Evolutionary conservation across 306 rosid species (phyloP).

Genomic region (Cyamopsis tetragonoloba): DNA sequence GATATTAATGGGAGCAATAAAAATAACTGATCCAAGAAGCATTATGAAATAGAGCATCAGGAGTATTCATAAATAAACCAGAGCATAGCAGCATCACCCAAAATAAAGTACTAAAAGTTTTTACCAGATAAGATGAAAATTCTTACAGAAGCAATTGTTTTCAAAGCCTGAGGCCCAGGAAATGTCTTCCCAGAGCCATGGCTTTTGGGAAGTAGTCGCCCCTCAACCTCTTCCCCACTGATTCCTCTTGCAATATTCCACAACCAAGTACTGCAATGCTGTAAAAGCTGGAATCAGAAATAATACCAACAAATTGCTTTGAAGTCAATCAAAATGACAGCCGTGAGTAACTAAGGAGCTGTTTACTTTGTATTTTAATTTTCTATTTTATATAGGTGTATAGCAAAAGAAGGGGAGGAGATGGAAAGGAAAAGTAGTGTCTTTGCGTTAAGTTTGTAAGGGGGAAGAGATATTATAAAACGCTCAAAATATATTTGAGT

Average conservation of each 20-base stretch:
- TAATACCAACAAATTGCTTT: constrained; percentile 17
- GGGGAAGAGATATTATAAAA: no score
- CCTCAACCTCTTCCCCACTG: constrained; percentile 88
- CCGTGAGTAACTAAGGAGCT: background rate
- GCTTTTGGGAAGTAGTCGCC: constrained; percentile 88
- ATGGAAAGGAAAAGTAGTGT: no score
- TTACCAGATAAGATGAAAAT: constrained; percentile 17
- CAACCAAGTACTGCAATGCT: constrained; percentile 79
- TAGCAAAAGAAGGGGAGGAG: no score
- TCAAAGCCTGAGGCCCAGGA: constrained; percentile 88
- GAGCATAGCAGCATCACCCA: constrained; percentile 1
- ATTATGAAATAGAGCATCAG: background rate
- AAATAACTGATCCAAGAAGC: background rate
- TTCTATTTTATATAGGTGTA: no score
- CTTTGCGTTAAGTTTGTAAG: no score
- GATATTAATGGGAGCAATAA: constrained; percentile 10
- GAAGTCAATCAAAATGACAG: constrained; percentile 4
- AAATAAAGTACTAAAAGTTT: constrained; percentile 5
- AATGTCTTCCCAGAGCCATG: constrained; percentile 98
- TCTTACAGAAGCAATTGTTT: constrained; percentile 67
- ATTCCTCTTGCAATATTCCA: constrained; percentile 96
- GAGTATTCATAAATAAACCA: background rate
- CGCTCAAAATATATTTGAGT: no score
- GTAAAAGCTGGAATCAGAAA: constrained; percentile 35
- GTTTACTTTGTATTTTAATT: no score